These are phyloP conservation scores for Populus pruinosa DNA, from an alignment of 345 rosid species.

Conservation along the genomic window DNA sequence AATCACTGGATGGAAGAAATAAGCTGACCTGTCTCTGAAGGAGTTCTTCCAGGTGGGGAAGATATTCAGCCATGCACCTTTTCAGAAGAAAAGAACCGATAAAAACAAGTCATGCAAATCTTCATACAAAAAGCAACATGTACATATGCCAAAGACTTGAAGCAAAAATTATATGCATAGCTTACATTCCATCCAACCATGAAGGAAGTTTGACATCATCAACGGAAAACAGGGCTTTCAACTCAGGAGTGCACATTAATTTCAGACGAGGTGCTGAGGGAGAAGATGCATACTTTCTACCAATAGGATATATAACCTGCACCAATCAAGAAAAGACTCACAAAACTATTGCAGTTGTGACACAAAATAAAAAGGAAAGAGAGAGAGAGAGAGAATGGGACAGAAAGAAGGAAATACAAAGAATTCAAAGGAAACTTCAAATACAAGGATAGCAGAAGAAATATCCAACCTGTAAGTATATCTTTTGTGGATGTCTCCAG, in stretches of 20 bases:
- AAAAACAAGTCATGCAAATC: background rate
- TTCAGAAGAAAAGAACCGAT: constrained; percentile 16
- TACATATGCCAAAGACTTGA: background rate
- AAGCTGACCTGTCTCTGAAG: constrained; percentile 73
- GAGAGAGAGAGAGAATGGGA: constrained; percentile 7
- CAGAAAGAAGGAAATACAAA: background rate
- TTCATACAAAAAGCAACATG: background rate
- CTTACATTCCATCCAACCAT: constrained; percentile 93
- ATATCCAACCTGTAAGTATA: constrained; percentile 71
- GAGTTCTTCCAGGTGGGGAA: constrained; percentile 85
- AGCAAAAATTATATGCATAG: constrained; percentile 3
- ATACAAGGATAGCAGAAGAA: constrained; percentile 15
- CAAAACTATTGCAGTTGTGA: background rate
- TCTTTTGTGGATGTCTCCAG: constrained; percentile 87
- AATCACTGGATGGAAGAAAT: background rate
- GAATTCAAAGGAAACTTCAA: background rate
- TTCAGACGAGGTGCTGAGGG: constrained; percentile 83
- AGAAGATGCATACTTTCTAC: constrained; percentile 59
- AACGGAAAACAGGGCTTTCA: constrained; percentile 59
- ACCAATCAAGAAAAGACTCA: constrained; percentile 13
- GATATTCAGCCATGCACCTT: constrained; percentile 99
- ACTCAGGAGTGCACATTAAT: constrained; percentile 63
- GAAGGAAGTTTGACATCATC: constrained; percentile 94
- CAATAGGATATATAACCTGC: constrained; percentile 84
- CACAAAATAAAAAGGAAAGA: background rate